phyloP scores from a whole-genome alignment of 208 protist genomes.

The Leishmania aethiopica region DNA sequence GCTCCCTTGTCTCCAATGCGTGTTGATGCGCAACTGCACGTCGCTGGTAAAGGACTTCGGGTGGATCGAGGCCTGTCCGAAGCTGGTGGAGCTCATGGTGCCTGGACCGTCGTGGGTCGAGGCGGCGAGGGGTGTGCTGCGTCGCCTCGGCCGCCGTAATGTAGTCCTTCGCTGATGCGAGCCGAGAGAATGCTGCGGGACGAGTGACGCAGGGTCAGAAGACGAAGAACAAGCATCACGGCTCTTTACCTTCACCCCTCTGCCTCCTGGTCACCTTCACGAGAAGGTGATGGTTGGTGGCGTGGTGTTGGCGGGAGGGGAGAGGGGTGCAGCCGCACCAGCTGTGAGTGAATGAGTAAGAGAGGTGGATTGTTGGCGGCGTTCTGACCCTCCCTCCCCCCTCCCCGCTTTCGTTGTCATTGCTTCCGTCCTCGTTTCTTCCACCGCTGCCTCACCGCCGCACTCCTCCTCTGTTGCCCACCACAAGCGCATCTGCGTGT shows the following conservation, averaged over 20 bases:
- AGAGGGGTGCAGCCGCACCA: not conserved
- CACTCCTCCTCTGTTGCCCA: not conserved
- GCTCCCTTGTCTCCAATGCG: conserved; percentile 1
- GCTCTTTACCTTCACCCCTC: not conserved
- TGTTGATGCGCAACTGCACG: conserved; percentile 14
- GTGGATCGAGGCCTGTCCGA: conserved; percentile 17
- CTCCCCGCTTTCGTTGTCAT: not conserved
- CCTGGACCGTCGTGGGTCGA: not conserved
- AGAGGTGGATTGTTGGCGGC: not conserved
- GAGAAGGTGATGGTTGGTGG: not conserved
- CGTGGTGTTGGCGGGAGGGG: not conserved
- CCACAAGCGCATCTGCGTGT: not conserved
- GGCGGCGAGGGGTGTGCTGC: not conserved
- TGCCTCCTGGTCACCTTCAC: not conserved
- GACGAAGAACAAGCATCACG: not conserved
- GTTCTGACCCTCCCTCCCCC: not conserved
- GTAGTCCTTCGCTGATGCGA: conserved; percentile 9
- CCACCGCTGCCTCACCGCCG: not conserved
- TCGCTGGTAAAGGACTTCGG: conserved; percentile 13
- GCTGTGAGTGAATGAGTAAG: not conserved
- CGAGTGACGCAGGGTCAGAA: not conserved
- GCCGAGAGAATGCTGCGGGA: not conserved
- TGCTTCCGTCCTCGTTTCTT: not conserved
- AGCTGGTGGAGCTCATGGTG: conserved; percentile 9
- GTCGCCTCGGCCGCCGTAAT: not conserved